Percentiles rank a stretch among this genome's conserved stretches.
Evolutionary conservation across 352 stramenopile species (phyloP).

Genomic region (Pythium brassicae): DNA sequence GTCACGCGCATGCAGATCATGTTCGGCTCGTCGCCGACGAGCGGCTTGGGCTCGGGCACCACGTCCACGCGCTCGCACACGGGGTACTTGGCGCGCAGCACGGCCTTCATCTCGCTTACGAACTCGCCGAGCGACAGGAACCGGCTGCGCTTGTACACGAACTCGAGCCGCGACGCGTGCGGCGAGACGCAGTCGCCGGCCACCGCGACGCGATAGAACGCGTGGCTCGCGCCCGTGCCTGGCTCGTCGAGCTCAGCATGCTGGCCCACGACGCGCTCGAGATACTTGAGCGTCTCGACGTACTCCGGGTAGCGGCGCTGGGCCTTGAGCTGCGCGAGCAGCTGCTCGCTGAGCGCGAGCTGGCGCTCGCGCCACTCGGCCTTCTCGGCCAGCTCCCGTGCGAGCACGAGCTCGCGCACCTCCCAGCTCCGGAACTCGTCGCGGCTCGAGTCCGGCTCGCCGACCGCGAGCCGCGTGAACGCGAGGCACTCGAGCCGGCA

Average conservation of each 20-base stretch:
- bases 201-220: constrained; percentile 57
- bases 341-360: constrained; percentile 46
- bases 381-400: constrained; percentile 33
- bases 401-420: constrained; percentile 32
- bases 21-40: constrained; percentile 39
- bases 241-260: constrained; percentile 12
- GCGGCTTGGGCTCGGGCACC: constrained; percentile 44
- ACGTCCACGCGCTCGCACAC: constrained; percentile 58
- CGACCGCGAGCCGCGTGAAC: constrained; percentile 19
- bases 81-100: constrained; percentile 45
- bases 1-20: constrained; percentile 60
- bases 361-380: constrained; percentile 49
- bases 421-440: constrained; percentile 22
- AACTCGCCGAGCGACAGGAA: constrained; percentile 70
- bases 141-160: constrained; percentile 71
- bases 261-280: constrained; percentile 29
- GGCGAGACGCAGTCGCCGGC: constrained; percentile 47
- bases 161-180: constrained; percentile 39
- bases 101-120: constrained; percentile 51
- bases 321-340: constrained; percentile 36
- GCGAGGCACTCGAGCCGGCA: constrained; percentile 51
- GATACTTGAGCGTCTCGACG: constrained; percentile 35
- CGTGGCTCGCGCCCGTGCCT: constrained; percentile 11
- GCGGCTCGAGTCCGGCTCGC: background rate
- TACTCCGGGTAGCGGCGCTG: constrained; percentile 39